Percentiles rank a stretch among this genome's conserved stretches.
These are phyloP conservation scores for Leccinum boreale DNA, from an alignment of 768 basidiomycete species.

Conservation along the genomic window DNA sequence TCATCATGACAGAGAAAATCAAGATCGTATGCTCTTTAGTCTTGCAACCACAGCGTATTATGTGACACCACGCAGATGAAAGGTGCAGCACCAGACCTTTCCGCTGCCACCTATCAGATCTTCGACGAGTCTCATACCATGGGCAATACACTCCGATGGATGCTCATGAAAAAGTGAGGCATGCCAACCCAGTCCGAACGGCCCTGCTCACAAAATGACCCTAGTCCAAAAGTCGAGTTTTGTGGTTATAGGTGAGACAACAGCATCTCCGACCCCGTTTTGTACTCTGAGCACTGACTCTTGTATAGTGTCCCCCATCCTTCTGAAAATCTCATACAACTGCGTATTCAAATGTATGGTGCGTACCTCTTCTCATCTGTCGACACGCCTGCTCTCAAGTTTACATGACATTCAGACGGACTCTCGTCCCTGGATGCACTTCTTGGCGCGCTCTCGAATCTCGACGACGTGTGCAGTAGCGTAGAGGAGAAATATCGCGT, in stretches of 20 bases:
- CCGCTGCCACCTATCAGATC: conserved; percentile 89
- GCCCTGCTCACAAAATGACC: conserved; percentile 4
- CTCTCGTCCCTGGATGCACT: conserved; percentile 85
- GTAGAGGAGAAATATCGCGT: conserved; percentile 66
- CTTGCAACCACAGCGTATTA: background rate
- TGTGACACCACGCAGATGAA: conserved; percentile 58
- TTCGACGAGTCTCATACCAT: conserved; percentile 94
- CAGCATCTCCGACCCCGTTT: no score
- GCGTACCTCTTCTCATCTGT: conserved; percentile 30
- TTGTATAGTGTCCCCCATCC: conserved; percentile 70
- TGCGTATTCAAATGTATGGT: conserved; percentile 99
- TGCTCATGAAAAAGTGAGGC: conserved; percentile 97
- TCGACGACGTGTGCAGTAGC: conserved; percentile 72
- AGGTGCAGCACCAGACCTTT: conserved; percentile 76
- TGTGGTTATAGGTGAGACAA: background rate
- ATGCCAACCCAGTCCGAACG: background rate
- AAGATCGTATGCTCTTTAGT: conserved; percentile 27
- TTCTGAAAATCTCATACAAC: conserved; percentile 92
- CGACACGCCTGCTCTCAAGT: background rate
- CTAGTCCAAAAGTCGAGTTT: background rate
- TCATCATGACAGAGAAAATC: conserved; percentile 32
- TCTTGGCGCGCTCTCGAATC: conserved; percentile 67
- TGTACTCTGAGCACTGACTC: background rate
- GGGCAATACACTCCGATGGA: conserved; percentile 94
- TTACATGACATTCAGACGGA: conserved; percentile 53